Base-by-base conservation (phyloP, 2,329 filamentous ascomycete genomes). In the Fusarium stilboides region DNA sequence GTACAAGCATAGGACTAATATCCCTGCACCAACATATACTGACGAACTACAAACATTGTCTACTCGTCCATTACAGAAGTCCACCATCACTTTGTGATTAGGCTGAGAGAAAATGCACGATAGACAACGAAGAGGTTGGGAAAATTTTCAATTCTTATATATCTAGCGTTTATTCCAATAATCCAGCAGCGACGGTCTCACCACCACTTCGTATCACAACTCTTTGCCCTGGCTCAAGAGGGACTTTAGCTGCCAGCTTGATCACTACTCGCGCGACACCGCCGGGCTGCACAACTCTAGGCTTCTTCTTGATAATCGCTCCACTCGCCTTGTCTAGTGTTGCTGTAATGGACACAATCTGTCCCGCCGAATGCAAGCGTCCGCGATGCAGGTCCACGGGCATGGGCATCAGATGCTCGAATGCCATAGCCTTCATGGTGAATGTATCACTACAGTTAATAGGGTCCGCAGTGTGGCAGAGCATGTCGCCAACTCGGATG, bases 381-480 rank as follows among this genome's bases (percentile, higher is more conserved):
- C 96, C 96, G 20, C 94, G 86, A 78, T 98, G 94, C 10, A 99
- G 89, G 75, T 98, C 95, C 12, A 98, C 88, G 24, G 89, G 88
- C 88, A 95, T 96, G 0, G 95, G 95, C 80, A 94, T 91, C 17
- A 99, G 81, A 67, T 95, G 91, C 64, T 97, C 94, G 74, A 98
- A 97, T 0, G 94, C 94, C 57, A 98, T 86, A 13, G 96, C 89
- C 79, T 97, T 97, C 64, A 92, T 89, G 3, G 88, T 93, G 74
- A 98, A 94, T 0, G 84, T 87, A 59, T 91, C 91, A 61, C 93
- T 84, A 62, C 91, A 92, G 26, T 84, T 81, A 34, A 97, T 90
- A 0, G 94, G 91, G 2, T 86, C 81, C 2, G 85, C 84, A 1
- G 89, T 85, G 47, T 88, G 86, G 80, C 94, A 97, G n/a, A 97